These are phyloP conservation scores for Triangularia setosa DNA, from an alignment of 2,329 filamentous ascomycete species.

Conservation along the genomic window DNA sequence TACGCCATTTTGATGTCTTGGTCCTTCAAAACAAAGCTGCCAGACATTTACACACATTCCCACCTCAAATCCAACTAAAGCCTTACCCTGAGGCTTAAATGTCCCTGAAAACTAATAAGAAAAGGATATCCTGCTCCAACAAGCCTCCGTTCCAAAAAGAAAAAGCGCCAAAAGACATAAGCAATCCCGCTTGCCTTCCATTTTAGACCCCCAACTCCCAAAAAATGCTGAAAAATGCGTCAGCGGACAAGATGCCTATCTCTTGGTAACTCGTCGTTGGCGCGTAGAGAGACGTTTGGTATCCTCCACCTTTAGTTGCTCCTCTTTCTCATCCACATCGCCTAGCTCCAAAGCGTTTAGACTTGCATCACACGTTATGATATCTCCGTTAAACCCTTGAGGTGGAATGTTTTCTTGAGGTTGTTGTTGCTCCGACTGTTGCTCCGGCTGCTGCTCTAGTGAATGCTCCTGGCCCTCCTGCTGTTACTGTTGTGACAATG, in stretches of 20 bases:
- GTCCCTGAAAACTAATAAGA: neutral
- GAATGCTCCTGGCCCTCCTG: neutral
- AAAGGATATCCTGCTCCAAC: neutral
- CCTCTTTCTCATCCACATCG: neutral
- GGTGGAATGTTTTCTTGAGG: neutral
- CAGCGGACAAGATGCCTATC: neutral
- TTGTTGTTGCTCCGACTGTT: neutral
- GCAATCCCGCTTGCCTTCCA: neutral
- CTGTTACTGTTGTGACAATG: neutral
- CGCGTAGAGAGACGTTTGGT: neutral
- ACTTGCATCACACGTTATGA: neutral
- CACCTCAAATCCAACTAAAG: neutral
- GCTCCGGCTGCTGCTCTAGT: neutral
- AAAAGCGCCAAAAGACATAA: neutral
- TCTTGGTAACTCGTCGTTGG: neutral
- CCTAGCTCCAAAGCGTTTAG: neutral
- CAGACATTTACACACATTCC: neutral
- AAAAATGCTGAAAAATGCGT: neutral
- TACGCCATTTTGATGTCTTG: neutral
- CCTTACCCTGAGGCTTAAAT: neutral
- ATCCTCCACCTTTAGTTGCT: neutral
- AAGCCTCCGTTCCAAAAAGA: neutral
- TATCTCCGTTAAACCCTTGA: neutral
- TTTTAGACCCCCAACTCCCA: neutral
- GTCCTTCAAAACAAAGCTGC: neutral